Evolutionary conservation across 176 grass and related monocot genomes (phyloP), one percentile per base, ranked within the genome.

Genomic region (Saccharum officinarum): DNA sequence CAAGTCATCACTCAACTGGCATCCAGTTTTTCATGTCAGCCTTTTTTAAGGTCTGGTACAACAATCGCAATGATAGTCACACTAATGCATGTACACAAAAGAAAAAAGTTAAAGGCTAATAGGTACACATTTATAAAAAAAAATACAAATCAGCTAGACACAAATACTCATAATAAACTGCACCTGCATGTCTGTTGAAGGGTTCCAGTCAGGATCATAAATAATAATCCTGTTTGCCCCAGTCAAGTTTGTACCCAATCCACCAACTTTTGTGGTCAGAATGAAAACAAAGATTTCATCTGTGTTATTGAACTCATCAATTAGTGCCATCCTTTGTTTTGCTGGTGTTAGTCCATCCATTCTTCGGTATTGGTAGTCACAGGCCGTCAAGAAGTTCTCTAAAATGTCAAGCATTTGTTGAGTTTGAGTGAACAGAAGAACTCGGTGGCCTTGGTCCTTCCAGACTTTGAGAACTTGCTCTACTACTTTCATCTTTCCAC

Each of bases 331-430:
- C 74, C 91, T 87, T 84, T 93, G 95, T 84, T 93, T 98, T 85
- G 89, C 80, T 54, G 95, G 92, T 81, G 95, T 98, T 90, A 93
- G 78, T 39, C 95, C 95, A 90, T 98, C 95, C 95, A 98, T 93
- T 92, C 92, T 82, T 33, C 93, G 84, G 75, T 98, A 98, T 55
- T 87, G 61, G 73, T 93, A 95, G 44, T 87, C 95, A 62, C 62
- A 73, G 15, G 45, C 65, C 12, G n/a, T 52, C 73, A 98, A 77
- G 83, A 90, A 95, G 77, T 84, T 93, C 52, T 98, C 91, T 11
- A 98, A 86, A 82, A 98, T 98, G 79, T 98, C 95, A 73, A 98
- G 87, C 95, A 98, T 95, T 71, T 98, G 95, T 82, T 98, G 95
- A 31, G 95, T 98, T 77, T 98, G 95, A 60, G 89, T 17, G 73